Conservation (phyloP, 2,329 filamentous ascomycete genomes). For the Dendrostoma leiphaemia region DNA sequence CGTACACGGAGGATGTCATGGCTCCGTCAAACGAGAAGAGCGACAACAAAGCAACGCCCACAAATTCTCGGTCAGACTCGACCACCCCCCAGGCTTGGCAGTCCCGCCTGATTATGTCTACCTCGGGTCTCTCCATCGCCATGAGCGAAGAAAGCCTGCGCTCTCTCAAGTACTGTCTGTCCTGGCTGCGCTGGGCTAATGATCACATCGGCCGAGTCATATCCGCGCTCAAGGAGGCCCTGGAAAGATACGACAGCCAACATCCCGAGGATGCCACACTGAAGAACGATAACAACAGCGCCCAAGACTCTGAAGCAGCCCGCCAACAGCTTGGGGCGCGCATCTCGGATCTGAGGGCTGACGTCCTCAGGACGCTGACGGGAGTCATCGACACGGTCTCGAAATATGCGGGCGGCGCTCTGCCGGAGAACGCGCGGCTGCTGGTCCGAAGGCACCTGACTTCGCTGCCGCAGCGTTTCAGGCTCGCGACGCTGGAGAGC, state of each 20-base stretch:
- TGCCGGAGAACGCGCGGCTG: conserved; percentile 83
- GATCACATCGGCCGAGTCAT: conserved; percentile 76
- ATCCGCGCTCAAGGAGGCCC: conserved; percentile 66
- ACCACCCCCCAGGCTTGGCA: conserved; percentile 58
- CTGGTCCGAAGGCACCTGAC: conserved; percentile 83
- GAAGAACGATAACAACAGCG: conserved; percentile 13
- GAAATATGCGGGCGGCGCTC: conserved; percentile 83
- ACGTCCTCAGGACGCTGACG: conserved; percentile 76
- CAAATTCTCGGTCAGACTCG: conserved; percentile 27
- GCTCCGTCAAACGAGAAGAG: neutral
- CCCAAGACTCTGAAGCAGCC: conserved; percentile 26
- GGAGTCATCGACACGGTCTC: conserved; percentile 82
- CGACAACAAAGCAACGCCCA: conserved; percentile 28
- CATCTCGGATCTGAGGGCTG: conserved; percentile 66
- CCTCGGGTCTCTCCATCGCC: conserved; percentile 84
- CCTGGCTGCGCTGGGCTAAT: conserved; percentile 78
- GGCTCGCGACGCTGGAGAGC: conserved; percentile 56
- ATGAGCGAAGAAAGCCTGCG: conserved; percentile 86
- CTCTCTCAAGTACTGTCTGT: conserved; percentile 80
- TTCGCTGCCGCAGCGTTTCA: conserved; percentile 80
- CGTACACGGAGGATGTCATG: conserved; percentile 61
- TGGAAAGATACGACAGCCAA: conserved; percentile 73
- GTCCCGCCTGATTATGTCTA: conserved; percentile 82
- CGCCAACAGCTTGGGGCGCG: conserved; percentile 53
- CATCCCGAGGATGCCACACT: conserved; percentile 26